These are phyloP conservation scores for Zhuliangozyma blackwelliae DNA, from an alignment of 1,139 yeast genomes.

Conservation along the genomic window DNA sequence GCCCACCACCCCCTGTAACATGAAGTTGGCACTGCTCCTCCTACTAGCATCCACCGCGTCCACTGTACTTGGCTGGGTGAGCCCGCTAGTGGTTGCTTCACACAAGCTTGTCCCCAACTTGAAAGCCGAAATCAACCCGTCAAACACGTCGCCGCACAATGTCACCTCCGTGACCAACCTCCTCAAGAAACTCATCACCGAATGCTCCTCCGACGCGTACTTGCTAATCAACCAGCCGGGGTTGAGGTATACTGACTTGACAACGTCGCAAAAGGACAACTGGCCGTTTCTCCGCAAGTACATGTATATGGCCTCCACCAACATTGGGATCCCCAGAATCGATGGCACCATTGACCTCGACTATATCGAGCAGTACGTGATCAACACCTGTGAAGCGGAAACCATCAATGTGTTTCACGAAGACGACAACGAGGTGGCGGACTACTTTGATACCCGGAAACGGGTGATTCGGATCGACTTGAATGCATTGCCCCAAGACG, in stretches of 20 bases:
- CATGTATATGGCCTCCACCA: slow-evolving; percentile 57
- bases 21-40: too few relatives aligned
- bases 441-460: slow-evolving; percentile 55
- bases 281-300: slow-evolving; percentile 57
- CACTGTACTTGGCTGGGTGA: too few relatives aligned
- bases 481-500: slow-evolving; percentile 40
- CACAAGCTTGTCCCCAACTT: slow-evolving; percentile 37
- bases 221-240: slow-evolving; percentile 72
- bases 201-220: slow-evolving; percentile 69
- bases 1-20: too few relatives aligned
- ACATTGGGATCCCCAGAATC: slow-evolving; percentile 57
- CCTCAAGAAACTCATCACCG: slow-evolving; percentile 46
- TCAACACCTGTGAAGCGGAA: slow-evolving; percentile 47
- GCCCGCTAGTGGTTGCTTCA: slow-evolving; percentile 39
- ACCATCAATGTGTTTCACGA: slow-evolving; percentile 32
- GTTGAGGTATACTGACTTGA: slow-evolving; percentile 52
- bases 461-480: slow-evolving; percentile 57
- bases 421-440: slow-evolving; percentile 37
- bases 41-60: too few relatives aligned
- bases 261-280: slow-evolving; percentile 28
- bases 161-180: slow-evolving; percentile 36
- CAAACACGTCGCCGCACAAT: slow-evolving; percentile 16
- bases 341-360: slow-evolving; percentile 42
- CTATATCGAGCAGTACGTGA: slow-evolving; percentile 39
- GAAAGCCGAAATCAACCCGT: slow-evolving; percentile 18